A percentile compares a stretch with the other conserved stretches of the same genome.
Evolutionary conservation across 1,284 basidiomycete species (phyloP).

Genomic region (Rhodotorula sp.): DNA sequence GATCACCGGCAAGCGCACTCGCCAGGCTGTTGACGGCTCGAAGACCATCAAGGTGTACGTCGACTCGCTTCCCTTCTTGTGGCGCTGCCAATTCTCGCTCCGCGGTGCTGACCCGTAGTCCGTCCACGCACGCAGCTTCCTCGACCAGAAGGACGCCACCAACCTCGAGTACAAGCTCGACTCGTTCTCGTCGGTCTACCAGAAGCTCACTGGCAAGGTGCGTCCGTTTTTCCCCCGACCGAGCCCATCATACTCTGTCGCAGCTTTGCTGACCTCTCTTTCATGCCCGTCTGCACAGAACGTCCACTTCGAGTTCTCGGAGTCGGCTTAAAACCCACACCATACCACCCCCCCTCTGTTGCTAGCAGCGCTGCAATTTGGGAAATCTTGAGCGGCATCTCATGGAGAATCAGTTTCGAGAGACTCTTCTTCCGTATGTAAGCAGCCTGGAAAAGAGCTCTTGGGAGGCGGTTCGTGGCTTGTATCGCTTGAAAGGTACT

Average conservation of each 20-base stretch:
- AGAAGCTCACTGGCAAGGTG: constrained; percentile 54
- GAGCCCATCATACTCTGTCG: not conserved
- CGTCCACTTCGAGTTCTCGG: constrained; percentile 6
- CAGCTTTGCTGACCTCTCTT: not conserved
- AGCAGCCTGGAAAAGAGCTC: too few species aligned
- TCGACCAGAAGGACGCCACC: constrained; percentile 97
- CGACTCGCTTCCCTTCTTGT: constrained; percentile 14
- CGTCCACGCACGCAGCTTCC: constrained; percentile 62
- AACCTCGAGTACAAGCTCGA: constrained; percentile 99
- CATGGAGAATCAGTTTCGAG: too few species aligned
- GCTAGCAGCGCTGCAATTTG: constrained; percentile 4
- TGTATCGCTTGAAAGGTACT: too few species aligned
- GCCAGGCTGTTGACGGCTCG: constrained; percentile 82
- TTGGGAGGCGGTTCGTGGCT: too few species aligned
- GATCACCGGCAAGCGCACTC: constrained; percentile 97
- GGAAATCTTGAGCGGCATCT: constrained; percentile 3
- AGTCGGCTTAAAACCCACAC: not conserved
- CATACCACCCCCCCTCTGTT: not conserved
- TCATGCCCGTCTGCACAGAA: not conserved
- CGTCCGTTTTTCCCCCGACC: not conserved
- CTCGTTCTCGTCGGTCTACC: constrained; percentile 90
- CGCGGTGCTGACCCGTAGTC: not conserved
- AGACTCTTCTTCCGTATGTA: too few species aligned
- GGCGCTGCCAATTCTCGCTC: not conserved
- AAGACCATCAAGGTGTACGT: constrained; percentile 94